Percentiles rank a stretch among this genome's conserved stretches.
These are phyloP conservation scores for Naganishia onofrii DNA, from an alignment of 768 basidiomycete genomes.

Conservation along the genomic window DNA sequence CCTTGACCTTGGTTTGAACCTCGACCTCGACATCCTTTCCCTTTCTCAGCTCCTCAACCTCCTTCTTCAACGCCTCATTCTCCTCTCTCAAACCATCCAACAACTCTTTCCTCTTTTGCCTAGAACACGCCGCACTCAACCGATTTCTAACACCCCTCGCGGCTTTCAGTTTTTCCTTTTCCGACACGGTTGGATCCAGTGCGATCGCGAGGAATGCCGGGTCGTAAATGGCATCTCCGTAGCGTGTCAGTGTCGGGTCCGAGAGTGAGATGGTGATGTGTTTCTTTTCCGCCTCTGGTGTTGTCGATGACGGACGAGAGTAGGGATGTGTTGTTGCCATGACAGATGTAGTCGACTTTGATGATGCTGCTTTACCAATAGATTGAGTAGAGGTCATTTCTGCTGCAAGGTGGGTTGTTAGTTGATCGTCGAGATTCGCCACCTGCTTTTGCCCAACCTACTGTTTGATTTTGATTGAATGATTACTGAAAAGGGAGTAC, in stretches of 20 bases:
- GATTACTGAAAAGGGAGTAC: background rate
- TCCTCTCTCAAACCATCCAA: conserved; percentile 21
- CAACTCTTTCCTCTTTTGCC: conserved; percentile 21
- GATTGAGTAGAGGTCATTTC: background rate
- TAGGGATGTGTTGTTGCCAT: background rate
- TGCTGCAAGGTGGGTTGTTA: background rate
- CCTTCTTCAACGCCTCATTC: conserved; percentile 7
- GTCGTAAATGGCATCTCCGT: conserved; percentile 20
- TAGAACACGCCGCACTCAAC: conserved; percentile 21
- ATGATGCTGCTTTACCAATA: background rate
- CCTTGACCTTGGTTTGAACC: background rate
- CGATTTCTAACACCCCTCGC: conserved; percentile 22
- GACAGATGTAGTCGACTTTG: background rate
- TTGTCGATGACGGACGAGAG: background rate
- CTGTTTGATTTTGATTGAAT: background rate
- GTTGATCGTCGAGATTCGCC: background rate
- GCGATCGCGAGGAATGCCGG: conserved; percentile 18
- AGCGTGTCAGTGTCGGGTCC: conserved; percentile 14
- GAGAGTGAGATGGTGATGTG: conserved; percentile 22
- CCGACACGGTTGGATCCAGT: conserved; percentile 15
- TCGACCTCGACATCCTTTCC: background rate
- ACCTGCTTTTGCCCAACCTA: background rate
- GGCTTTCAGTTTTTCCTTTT: conserved; percentile 23
- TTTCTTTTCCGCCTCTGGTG: conserved; percentile 13
- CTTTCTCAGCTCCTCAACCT: background rate